Conservation (phyloP, 1,284 basidiomycete genomes). For the Cryptococcus sp. region DNA sequence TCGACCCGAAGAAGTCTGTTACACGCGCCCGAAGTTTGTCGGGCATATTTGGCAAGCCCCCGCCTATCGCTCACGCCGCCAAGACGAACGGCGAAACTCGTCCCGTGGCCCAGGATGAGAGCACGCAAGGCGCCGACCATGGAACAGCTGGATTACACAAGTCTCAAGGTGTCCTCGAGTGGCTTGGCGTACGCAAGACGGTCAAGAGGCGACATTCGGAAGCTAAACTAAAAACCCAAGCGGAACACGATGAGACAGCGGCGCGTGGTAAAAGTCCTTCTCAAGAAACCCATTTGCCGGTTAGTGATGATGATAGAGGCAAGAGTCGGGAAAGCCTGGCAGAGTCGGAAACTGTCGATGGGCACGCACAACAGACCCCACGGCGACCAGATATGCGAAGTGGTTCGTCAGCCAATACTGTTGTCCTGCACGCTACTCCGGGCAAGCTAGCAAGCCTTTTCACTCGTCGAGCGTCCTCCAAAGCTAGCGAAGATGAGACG, state of each 20-base stretch:
- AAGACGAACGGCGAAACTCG: conserved; percentile 3
- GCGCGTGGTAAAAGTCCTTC: neutral
- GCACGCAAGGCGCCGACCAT: conserved; percentile 1
- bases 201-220: conserved; percentile 39
- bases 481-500: conserved; percentile 9
- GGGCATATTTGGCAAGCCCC: conserved; percentile 34
- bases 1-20: conserved; percentile 21
- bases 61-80: conserved; percentile 1
- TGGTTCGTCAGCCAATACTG: conserved; percentile 16
- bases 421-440: conserved; percentile 11
- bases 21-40: conserved; percentile 45
- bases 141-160: conserved; percentile 7
- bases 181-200: conserved; percentile 45
- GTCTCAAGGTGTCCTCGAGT: conserved; percentile 36
- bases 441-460: conserved; percentile 23
- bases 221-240: conserved; percentile 18
- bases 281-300: neutral
- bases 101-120: conserved; percentile 12
- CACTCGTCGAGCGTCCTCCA: conserved; percentile 22
- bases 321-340: conserved; percentile 14
- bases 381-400: conserved; percentile 8
- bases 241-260: neutral
- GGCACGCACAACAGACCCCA: conserved; percentile 5
- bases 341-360: neutral
- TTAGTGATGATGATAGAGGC: neutral